Percentiles rank a stretch among this genome's conserved stretches.
Conservation (phyloP, 1,284 basidiomycete species). For the Vanrija humicola region DNA sequence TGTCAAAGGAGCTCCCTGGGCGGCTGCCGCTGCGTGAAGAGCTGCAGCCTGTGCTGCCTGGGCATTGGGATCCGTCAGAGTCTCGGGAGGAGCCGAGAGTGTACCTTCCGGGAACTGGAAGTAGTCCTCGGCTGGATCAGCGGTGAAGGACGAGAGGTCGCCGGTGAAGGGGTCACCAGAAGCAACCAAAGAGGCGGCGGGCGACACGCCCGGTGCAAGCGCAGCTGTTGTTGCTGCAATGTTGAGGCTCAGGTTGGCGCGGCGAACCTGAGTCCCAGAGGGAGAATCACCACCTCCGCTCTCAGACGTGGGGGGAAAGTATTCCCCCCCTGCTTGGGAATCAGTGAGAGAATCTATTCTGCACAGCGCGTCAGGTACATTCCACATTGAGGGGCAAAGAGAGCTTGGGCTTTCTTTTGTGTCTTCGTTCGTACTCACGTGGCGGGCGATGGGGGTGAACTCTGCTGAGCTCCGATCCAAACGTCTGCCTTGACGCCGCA, state of each 20-base stretch:
- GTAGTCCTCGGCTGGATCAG: conserved; percentile 33
- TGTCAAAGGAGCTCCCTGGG: conserved; percentile 2
- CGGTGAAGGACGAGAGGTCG: conserved; percentile 18
- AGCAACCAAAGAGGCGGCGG: conserved; percentile 30
- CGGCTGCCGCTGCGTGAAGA: background rate
- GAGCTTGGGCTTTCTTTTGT: background rate
- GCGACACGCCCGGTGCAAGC: conserved; percentile 27
- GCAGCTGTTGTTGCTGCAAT: conserved; percentile 14
- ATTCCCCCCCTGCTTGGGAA: conserved; percentile 41
- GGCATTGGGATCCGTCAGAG: background rate
- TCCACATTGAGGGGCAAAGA: background rate
- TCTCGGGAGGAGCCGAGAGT: conserved; percentile 8
- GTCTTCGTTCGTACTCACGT: conserved; percentile 26
- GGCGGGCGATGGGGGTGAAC: conserved; percentile 43
- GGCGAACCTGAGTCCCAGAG: conserved; percentile 9
- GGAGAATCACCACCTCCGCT: conserved; percentile 23
- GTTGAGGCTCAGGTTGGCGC: conserved; percentile 39
- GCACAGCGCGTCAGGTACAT: background rate
- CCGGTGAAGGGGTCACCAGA: conserved; percentile 38
- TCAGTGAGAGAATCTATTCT: conserved; percentile 40
- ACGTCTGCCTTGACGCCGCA: conserved; percentile 30
- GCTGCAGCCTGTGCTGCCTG: background rate
- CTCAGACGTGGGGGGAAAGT: conserved; percentile 35
- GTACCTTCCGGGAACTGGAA: conserved; percentile 34
- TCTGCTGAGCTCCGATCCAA: conserved; percentile 25